Conservation (phyloP, 352 stramenopile genomes). For the Globisporangium paddicum region DNA sequence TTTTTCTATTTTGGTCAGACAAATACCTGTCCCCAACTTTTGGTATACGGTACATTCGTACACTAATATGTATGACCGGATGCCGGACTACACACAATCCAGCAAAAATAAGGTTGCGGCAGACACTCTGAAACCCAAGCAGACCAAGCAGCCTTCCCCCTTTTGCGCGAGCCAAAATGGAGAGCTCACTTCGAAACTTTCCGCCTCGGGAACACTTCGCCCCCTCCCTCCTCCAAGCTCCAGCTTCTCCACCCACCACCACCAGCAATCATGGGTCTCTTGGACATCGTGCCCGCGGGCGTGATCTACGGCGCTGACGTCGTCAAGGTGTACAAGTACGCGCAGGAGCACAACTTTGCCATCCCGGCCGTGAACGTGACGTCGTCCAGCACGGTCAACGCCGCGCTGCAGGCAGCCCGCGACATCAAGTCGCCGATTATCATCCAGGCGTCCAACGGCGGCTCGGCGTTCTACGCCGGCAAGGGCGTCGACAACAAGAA, state of each 20-base stretch:
- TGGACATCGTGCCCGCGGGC: conserved; percentile 80
- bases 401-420: conserved; percentile 94
- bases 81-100: no score
- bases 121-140: conserved; percentile 7
- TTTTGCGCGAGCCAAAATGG: background rate
- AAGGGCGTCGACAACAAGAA: conserved; percentile 96
- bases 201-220: conserved; percentile 12
- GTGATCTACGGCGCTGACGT: conserved; percentile 88
- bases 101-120: no score
- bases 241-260: background rate
- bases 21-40: no score
- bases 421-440: conserved; percentile 97
- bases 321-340: conserved; percentile 91
- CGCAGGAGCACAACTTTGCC: conserved; percentile 93
- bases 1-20: no score
- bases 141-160: background rate
- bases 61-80: no score
- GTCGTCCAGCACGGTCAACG: conserved; percentile 95
- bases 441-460: conserved; percentile 98
- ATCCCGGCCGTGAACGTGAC: conserved; percentile 98
- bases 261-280: conserved; percentile 60
- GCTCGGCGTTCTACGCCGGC: conserved; percentile 95
- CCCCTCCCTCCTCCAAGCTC: conserved; percentile 5
- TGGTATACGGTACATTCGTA: no score
- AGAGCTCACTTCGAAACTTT: conserved; percentile 15